phyloP scores from a whole-genome alignment of 140 eudicot genomes.

The Anethum foeniculum region DNA sequence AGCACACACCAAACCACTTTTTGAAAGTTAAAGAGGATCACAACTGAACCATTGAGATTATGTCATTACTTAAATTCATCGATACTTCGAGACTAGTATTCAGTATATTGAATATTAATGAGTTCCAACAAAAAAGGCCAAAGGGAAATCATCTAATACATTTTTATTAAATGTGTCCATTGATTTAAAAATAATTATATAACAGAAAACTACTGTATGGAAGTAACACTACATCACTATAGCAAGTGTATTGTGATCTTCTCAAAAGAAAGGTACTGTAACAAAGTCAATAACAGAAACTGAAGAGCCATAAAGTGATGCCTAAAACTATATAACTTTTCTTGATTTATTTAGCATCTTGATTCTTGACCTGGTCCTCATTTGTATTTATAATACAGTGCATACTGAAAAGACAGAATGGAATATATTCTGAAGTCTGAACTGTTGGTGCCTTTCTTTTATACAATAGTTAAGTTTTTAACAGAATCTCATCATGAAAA shows the following conservation, averaged over 20 bases:
- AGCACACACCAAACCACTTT: neutral
- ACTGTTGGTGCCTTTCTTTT: constrained; percentile 26
- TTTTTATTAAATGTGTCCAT: constrained; percentile 1
- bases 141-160: neutral
- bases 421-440: constrained; percentile 36
- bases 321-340: constrained; percentile 20
- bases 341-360: constrained; percentile 13
- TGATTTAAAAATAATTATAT: constrained; percentile 10
- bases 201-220: constrained; percentile 13
- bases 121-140: neutral
- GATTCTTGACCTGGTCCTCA: constrained; percentile 19
- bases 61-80: neutral
- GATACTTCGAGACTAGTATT: neutral
- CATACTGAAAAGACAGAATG: constrained; percentile 22
- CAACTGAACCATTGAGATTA: neutral
- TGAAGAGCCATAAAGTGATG: constrained; percentile 18
- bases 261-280: constrained; percentile 26
- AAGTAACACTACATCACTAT: constrained; percentile 13
- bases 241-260: constrained; percentile 8
- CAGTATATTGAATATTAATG: neutral
- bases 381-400: constrained; percentile 14
- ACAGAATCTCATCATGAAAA: constrained; percentile 59
- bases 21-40: constrained; percentile 2
- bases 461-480: constrained; percentile 28
- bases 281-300: constrained; percentile 27